phyloP scores from a whole-genome alignment of 805 yeast species.

The Starmera pachycereana region DNA sequence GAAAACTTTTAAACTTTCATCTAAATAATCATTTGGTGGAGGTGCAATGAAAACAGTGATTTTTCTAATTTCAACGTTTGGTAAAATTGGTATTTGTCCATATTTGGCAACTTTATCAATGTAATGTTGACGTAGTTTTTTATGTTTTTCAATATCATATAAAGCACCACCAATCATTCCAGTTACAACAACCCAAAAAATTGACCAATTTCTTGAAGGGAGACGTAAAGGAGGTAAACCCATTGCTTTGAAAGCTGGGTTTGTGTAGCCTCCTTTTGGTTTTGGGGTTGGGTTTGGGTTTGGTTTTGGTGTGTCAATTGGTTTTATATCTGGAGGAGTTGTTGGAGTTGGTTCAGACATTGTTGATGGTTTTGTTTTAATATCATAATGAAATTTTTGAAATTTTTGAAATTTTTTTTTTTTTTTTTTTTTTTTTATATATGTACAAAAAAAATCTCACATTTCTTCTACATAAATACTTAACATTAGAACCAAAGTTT shows the following conservation, averaged over 20 bases:
- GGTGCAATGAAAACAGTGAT: constrained; percentile 83
- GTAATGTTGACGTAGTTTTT: constrained; percentile 52
- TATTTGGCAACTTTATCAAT: constrained; percentile 46
- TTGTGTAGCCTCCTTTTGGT: constrained; percentile 33
- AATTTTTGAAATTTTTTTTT: no score
- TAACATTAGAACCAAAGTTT: no score
- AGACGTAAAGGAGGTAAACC: constrained; percentile 70
- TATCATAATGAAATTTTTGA: no score
- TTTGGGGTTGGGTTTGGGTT: background rate
- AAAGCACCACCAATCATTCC: constrained; percentile 62
- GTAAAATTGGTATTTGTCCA: constrained; percentile 37
- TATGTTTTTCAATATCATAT: constrained; percentile 72
- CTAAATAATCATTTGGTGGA: constrained; percentile 90
- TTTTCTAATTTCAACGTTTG: constrained; percentile 56
- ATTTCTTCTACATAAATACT: no score
- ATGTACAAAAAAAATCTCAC: no score
- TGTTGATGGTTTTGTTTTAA: no score
- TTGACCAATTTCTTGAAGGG: constrained; percentile 90
- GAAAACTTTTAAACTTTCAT: constrained; percentile 62
- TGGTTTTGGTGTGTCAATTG: no score
- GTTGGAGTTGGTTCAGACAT: no score
- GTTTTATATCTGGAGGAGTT: no score
- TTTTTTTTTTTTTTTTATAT: no score
- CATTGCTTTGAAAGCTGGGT: constrained; percentile 79
- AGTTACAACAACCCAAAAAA: constrained; percentile 69